Conservation (phyloP, 768 basidiomycete species). For the Rhodosporidiobolus sp. region DNA sequence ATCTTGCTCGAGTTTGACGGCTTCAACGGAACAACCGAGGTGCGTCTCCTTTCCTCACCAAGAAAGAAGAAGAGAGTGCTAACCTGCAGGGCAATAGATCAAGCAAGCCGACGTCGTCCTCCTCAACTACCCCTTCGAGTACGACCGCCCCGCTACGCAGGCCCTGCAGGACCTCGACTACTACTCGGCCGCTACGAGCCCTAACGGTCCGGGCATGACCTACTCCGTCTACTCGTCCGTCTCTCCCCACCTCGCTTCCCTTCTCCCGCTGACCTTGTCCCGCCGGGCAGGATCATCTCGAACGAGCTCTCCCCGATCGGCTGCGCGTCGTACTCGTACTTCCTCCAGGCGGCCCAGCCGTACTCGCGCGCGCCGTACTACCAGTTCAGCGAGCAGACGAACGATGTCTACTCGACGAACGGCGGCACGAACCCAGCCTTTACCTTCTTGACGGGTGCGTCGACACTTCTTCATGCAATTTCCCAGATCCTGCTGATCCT, state of each 20-base stretch:
- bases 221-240: constrained; percentile 17
- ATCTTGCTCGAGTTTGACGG: constrained; percentile 33
- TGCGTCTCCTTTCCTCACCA: too few relatives aligned
- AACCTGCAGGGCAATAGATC: too few relatives aligned
- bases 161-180: constrained; percentile 27
- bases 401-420: constrained; percentile 23
- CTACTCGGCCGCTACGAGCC: constrained; percentile 16
- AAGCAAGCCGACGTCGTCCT: constrained; percentile 41
- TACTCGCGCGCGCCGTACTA: constrained; percentile 33
- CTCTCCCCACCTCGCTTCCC: background rate
- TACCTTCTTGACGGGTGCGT: constrained; percentile 19
- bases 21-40: constrained; percentile 26
- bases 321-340: constrained; percentile 28
- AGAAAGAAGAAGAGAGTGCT: too few relatives aligned
- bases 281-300: constrained; percentile 9
- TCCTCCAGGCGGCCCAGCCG: constrained; percentile 23
- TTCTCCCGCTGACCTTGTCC: background rate
- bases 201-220: constrained; percentile 35
- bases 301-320: constrained; percentile 22
- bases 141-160: background rate
- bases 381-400: constrained; percentile 28
- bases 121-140: constrained; percentile 34
- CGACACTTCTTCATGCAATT: too few relatives aligned
- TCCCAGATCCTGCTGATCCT: too few relatives aligned
- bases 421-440: constrained; percentile 27